Conservation (phyloP, 345 rosid genomes). For the Trapa incisa region DNA sequence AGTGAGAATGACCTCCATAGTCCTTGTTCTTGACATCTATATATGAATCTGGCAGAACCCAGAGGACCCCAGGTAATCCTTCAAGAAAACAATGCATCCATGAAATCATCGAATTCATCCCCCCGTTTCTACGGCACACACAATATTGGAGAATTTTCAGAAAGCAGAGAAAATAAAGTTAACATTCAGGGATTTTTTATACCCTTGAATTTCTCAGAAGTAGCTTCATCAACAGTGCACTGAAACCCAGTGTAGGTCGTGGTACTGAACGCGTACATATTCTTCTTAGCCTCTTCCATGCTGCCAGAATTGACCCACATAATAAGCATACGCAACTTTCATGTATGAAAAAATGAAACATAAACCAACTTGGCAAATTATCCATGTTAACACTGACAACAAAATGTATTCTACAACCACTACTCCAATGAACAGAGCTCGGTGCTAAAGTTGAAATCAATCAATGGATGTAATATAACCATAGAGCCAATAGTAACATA, state of each 20-base stretch:
- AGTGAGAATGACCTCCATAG: constrained; percentile 59
- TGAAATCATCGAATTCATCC: not conserved
- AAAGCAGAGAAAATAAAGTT: not conserved
- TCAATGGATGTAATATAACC: too few species aligned
- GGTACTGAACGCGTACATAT: constrained; percentile 91
- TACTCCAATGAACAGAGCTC: too few species aligned
- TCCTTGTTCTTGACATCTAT: constrained; percentile 95
- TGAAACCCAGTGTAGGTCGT: constrained; percentile 93
- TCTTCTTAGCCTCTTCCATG: constrained; percentile 96
- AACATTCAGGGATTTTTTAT: not conserved
- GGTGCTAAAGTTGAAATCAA: too few species aligned
- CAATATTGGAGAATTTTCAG: not conserved
- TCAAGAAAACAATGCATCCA: constrained; percentile 7
- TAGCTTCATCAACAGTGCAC: constrained; percentile 71
- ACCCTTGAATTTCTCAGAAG: constrained; percentile 92
- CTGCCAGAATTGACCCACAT: constrained; percentile 19
- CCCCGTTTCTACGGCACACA: too few species aligned
- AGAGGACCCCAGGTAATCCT: constrained; percentile 97
- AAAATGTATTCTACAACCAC: too few species aligned
- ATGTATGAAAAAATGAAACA: not conserved
- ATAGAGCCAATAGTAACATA: too few species aligned
- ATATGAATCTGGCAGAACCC: constrained; percentile 95
- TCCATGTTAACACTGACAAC: too few species aligned
- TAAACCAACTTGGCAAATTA: too few species aligned
- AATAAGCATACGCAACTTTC: not conserved